Evolutionary conservation across 2,329 filamentous ascomycete species (phyloP).

Genomic region (Fusarium globosum): DNA sequence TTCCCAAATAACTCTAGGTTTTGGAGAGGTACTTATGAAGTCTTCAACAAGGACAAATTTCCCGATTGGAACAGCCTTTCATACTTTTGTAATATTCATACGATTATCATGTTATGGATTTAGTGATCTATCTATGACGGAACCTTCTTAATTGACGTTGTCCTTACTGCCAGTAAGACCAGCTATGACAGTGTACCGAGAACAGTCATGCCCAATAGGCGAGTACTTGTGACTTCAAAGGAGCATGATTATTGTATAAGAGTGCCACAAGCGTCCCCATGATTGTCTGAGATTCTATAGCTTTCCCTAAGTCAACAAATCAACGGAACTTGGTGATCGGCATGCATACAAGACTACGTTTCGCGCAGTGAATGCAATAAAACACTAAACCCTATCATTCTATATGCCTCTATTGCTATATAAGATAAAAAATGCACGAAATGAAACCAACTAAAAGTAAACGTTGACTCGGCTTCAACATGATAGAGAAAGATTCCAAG

Average conservation of each 20-base stretch:
- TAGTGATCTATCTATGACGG: neutral
- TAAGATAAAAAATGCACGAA: neutral
- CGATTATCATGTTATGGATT: neutral
- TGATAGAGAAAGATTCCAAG: neutral
- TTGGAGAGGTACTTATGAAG: neutral
- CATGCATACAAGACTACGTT: neutral
- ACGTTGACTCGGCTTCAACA: neutral
- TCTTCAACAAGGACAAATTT: no score
- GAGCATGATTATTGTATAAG: neutral
- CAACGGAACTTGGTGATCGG: neutral
- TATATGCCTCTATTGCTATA: neutral
- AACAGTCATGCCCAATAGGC: neutral
- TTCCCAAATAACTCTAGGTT: neutral
- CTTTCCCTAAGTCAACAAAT: no score
- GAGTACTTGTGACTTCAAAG: neutral
- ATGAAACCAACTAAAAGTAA: neutral
- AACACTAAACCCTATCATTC: neutral
- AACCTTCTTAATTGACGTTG: neutral
- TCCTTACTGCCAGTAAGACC: neutral
- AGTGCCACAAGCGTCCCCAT: no score
- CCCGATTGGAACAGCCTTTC: rapidly evolving
- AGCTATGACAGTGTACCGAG: neutral
- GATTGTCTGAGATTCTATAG: no score
- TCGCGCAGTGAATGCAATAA: neutral
- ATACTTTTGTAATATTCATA: neutral